A percentile compares a stretch with the other conserved stretches of the same genome.
These are phyloP conservation scores for Pseudevernia furfuracea DNA, from an alignment of 495 filamentous ascomycete species.

Conservation along the genomic window DNA sequence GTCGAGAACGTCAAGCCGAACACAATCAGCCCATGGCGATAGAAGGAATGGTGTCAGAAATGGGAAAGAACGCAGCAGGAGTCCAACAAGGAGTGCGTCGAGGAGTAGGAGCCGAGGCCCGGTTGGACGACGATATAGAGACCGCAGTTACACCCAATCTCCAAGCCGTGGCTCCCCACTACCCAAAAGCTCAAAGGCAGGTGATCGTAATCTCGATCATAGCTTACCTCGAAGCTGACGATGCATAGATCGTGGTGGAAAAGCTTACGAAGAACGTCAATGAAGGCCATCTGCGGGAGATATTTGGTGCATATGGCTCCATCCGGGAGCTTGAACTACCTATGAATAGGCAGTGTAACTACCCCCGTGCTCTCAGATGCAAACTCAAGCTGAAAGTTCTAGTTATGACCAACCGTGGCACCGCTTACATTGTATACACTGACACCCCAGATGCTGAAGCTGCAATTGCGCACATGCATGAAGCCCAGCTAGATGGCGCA, in stretches of 20 bases:
- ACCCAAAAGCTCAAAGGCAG: conserved; percentile 53
- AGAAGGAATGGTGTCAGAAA: conserved; percentile 35
- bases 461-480: conserved; percentile 96
- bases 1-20: conserved; percentile 33
- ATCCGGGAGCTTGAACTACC: conserved; percentile 85
- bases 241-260: conserved; percentile 78
- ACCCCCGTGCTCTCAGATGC: background rate
- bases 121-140: conserved; percentile 34
- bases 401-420: conserved; percentile 88
- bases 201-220: conserved; percentile 3
- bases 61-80: conserved; percentile 40
- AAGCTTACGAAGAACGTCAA: conserved; percentile 94
- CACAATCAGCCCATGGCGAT: conserved; percentile 29
- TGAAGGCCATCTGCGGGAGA: conserved; percentile 78
- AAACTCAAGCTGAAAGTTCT: conserved; percentile 16
- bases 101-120: conserved; percentile 35
- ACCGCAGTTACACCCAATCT: conserved; percentile 43
- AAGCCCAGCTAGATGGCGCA: conserved; percentile 87
- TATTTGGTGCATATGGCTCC: conserved; percentile 81
- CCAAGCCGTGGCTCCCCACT: conserved; percentile 34
- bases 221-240: conserved; percentile 4
- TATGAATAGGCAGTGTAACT: conserved; percentile 74
- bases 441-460: conserved; percentile 71
- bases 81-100: conserved; percentile 35
- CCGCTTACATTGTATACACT: conserved; percentile 85